phyloP scores from a whole-genome alignment of 2,329 filamentous ascomycete species.

The Geosmithia putterillii region DNA sequence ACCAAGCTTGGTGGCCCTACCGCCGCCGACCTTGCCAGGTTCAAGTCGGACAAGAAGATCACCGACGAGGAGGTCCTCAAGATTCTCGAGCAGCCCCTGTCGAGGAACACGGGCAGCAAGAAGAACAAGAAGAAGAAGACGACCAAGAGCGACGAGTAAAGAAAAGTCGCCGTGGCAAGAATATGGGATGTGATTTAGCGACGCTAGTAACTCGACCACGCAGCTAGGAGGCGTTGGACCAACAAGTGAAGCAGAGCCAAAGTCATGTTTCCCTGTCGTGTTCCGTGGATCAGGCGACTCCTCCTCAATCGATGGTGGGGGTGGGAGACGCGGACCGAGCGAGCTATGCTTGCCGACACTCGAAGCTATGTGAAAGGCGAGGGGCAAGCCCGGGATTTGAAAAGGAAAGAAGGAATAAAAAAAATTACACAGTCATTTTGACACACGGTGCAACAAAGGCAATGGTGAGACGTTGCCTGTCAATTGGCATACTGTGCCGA shows the following conservation, averaged over 20 bases:
- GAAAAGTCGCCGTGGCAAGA: not conserved
- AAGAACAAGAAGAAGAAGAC: slow-evolving; percentile 79
- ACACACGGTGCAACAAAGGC: not conserved
- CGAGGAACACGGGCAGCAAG: slow-evolving; percentile 82
- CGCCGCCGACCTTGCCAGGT: slow-evolving; percentile 63
- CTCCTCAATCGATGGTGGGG: too few relatives aligned
- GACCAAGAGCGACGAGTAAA: slow-evolving; percentile 9
- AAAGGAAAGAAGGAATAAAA: not conserved
- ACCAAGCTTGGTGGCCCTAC: slow-evolving; percentile 72
- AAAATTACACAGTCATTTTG: not conserved
- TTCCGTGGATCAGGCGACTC: too few relatives aligned
- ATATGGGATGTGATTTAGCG: not conserved
- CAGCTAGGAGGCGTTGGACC: not conserved
- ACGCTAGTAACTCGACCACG: not conserved
- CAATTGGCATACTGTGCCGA: too few relatives aligned
- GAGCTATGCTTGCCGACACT: not conserved
- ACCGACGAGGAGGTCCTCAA: slow-evolving; percentile 89
- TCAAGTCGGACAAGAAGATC: slow-evolving; percentile 96
- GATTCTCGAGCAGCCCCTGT: slow-evolving; percentile 80
- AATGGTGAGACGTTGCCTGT: not conserved
- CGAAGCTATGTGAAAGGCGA: not conserved
- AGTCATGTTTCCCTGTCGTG: too few relatives aligned
- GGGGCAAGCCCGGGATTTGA: not conserved
- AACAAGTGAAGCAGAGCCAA: too few relatives aligned
- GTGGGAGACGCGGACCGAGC: not conserved